Evolutionary conservation across 768 basidiomycete genomes (phyloP), one percentile per base, ranked within the genome.

Genomic region (Boletus barrowsii): DNA sequence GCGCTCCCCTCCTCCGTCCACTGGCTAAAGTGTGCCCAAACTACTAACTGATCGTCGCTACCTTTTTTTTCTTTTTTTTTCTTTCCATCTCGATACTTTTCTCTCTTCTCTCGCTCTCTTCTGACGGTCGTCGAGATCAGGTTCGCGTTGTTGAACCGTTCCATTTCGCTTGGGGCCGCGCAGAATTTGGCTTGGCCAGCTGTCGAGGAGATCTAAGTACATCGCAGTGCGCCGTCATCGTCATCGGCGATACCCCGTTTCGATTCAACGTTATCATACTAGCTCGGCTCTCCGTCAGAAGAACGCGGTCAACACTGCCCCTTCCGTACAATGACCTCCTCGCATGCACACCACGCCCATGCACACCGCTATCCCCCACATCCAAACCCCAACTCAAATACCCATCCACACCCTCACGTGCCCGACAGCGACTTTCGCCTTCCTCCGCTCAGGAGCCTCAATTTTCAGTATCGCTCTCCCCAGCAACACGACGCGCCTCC

Each of bases 401-500:
- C 70, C 5, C 64, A 49, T 30, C 71, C 71, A 18, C 72, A 73
- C 8, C 62, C 73, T 35, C 73, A 70, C 58, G 68, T 73, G 49
- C 71, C 70, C 24, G 47, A 77, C 63, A 76, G 71, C 54, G 73
- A 77, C 53, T 70, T 83, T 61, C 83, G 84, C 37, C 78, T 88
- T 5, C 87, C 87, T 0, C 86, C 86, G 18, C 78, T 89, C 67
- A 88, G 82, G 73, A 85, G 87, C 65, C 77, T 90, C 66, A 84
- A 87, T 67, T 87, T 89, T 58, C 66, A 67, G 51, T 81, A 79
- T 50, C 66, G 62, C 48, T 58, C 75, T 22, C 69, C 71, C 32
- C 58, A 71, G 51, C 66, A 62, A 14, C 60, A 68, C 48, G 56
- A 50, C 47, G 30, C 57, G 10, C 58, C 44, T 0, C 14, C 59